These are phyloP conservation scores for Jimgerdemannia flammicorona DNA, from an alignment of 192 early-diverging fungal species.

Conservation along the genomic window DNA sequence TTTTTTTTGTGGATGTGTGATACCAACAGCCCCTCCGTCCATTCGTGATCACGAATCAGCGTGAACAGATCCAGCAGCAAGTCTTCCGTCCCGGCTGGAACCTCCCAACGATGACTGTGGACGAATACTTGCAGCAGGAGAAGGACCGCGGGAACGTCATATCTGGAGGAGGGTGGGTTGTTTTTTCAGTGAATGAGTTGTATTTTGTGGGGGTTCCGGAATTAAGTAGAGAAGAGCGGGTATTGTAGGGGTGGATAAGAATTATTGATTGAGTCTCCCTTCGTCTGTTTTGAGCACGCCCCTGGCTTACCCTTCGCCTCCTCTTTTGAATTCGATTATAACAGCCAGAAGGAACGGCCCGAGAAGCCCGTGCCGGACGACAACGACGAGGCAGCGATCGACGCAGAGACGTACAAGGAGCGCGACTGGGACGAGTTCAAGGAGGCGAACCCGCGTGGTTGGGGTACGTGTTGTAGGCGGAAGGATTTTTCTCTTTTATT, in stretches of 20 bases:
- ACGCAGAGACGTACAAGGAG: slow-evolving; percentile 83
- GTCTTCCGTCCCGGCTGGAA: slow-evolving; percentile 82
- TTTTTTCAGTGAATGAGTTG: neutral
- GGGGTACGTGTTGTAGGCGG: slow-evolving; percentile 43
- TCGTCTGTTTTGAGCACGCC: too few species aligned
- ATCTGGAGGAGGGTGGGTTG: slow-evolving; percentile 71
- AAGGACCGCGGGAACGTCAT: slow-evolving; percentile 86
- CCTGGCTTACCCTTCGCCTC: too few species aligned
- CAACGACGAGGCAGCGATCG: slow-evolving; percentile 71
- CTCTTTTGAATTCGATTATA: neutral
- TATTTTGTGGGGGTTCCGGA: slow-evolving; percentile 5
- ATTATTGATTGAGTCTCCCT: neutral
- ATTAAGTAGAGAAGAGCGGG: neutral
- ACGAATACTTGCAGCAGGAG: slow-evolving; percentile 90
- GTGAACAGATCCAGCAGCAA: slow-evolving; percentile 65
- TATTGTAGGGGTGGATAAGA: neutral
- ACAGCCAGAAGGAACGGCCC: slow-evolving; percentile 53
- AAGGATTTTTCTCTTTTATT: neutral
- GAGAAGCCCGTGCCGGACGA: slow-evolving; percentile 74
- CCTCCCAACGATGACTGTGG: slow-evolving; percentile 95
- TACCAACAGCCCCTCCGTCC: slow-evolving; percentile 62
- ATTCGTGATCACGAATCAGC: slow-evolving; percentile 82
- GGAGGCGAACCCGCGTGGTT: slow-evolving; percentile 70
- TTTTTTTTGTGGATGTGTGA: slow-evolving; percentile 6
- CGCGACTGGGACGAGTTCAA: slow-evolving; percentile 92